These are phyloP conservation scores for Geotrichum restrictum DNA, from an alignment of 1,139 yeast genomes.

Conservation along the genomic window DNA sequence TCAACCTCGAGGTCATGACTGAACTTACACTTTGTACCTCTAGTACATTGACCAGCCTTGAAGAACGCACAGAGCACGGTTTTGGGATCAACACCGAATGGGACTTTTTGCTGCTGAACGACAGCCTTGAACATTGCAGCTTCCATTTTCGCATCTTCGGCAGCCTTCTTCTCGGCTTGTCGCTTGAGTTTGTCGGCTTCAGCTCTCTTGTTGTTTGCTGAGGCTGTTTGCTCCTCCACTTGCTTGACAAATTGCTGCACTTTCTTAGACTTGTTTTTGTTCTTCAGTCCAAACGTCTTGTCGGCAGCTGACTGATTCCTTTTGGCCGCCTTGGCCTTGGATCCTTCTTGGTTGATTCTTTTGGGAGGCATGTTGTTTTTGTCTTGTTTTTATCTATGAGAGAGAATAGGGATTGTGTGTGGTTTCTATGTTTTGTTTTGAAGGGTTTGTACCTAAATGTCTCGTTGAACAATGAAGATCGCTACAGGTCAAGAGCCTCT, in stretches of 20 bases:
- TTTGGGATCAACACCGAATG: slow-evolving; percentile 97
- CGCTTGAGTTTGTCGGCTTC: slow-evolving; percentile 71
- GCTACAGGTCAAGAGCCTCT: too few relatives aligned
- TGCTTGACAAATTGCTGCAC: slow-evolving; percentile 85
- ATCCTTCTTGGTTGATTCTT: slow-evolving; percentile 60
- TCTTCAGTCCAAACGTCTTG: slow-evolving; percentile 91
- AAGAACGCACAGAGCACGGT: slow-evolving; percentile 86
- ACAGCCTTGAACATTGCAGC: slow-evolving; percentile 70
- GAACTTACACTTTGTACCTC: slow-evolving; percentile 90
- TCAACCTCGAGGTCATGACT: slow-evolving; percentile 86
- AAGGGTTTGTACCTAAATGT: too few relatives aligned
- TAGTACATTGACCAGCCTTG: slow-evolving; percentile 84
- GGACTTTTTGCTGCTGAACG: slow-evolving; percentile 76
- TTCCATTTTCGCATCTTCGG: slow-evolving; percentile 83
- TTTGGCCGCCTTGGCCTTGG: slow-evolving; percentile 60
- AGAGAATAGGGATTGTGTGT: too few relatives aligned
- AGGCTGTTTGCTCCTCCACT: slow-evolving; percentile 65
- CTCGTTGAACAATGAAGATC: too few relatives aligned
- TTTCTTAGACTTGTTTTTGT: slow-evolving; percentile 72
- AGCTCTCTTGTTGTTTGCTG: slow-evolving; percentile 54
- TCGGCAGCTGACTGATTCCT: slow-evolving; percentile 72
- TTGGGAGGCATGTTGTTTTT: slow-evolving; percentile 47
- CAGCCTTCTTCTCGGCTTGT: slow-evolving; percentile 86
- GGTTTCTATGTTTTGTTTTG: too few relatives aligned
- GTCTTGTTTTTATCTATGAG: neutral